Percentiles rank a stretch among this genome's conserved stretches.
Conservation (phyloP, 2,329 filamentous ascomycete species). For the Thielaviopsis punctulata region DNA sequence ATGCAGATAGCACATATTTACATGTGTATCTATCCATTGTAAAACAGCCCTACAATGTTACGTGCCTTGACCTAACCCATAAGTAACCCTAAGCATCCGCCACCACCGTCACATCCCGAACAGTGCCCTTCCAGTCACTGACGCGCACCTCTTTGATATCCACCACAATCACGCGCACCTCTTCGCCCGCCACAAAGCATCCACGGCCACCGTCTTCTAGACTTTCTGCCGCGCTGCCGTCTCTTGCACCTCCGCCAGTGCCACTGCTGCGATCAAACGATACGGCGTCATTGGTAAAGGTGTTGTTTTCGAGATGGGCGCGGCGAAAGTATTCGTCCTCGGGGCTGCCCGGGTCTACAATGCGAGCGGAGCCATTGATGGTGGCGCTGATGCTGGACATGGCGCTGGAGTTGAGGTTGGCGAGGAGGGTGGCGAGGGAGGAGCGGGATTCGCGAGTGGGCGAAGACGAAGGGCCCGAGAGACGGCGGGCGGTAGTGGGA, state of each 20-base stretch:
- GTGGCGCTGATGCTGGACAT: constrained; percentile 81
- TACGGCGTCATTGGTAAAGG: constrained; percentile 45
- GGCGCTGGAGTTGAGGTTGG: constrained; percentile 81
- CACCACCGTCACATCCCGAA: constrained; percentile 40
- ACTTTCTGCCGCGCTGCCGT: constrained; percentile 20
- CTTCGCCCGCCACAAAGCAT: constrained; percentile 62
- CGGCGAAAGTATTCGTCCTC: constrained; percentile 74
- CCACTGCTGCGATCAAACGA: constrained; percentile 21
- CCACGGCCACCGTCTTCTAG: constrained; percentile 36
- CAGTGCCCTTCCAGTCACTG: constrained; percentile 87
- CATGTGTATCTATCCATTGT: too few relatives aligned
- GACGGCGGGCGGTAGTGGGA: constrained; percentile 47
- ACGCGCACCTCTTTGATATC: constrained; percentile 71
- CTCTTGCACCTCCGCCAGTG: constrained; percentile 15
- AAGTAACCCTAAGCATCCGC: neutral
- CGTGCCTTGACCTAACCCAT: too few relatives aligned
- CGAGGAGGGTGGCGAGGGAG: constrained; percentile 63
- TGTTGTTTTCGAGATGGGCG: constrained; percentile 81
- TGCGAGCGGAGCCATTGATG: constrained; percentile 70
- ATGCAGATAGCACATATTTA: too few relatives aligned
- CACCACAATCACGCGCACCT: constrained; percentile 77
- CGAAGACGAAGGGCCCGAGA: constrained; percentile 43
- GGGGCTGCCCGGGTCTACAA: constrained; percentile 56
- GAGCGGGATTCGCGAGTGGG: constrained; percentile 41
- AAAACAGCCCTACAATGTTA: too few relatives aligned